These are phyloP conservation scores for Dichomitus squalens DNA, from an alignment of 1,284 basidiomycete species.

Conservation along the genomic window DNA sequence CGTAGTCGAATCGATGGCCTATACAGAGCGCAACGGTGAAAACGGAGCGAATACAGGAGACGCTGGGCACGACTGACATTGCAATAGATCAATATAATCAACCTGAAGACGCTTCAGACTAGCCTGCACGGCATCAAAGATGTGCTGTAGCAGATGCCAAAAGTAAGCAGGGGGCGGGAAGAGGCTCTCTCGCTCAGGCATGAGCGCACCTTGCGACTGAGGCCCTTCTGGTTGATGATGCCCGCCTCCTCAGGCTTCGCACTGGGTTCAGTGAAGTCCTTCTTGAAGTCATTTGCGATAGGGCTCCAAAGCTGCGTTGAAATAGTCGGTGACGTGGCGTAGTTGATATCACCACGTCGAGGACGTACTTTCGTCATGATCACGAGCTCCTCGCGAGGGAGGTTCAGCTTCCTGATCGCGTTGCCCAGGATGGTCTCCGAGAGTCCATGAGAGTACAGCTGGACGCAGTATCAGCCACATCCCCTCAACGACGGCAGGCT, in stretches of 20 bases:
- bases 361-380: slow-evolving; percentile 53
- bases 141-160: slow-evolving; percentile 33
- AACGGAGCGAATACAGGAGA: background rate
- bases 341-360: background rate
- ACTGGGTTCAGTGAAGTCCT: slow-evolving; percentile 35
- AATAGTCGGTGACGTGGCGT: too few species aligned
- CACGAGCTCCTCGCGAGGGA: slow-evolving; percentile 59
- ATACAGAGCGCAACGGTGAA: slow-evolving; percentile 36
- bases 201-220: slow-evolving; percentile 27
- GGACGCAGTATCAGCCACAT: too few species aligned
- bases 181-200: background rate
- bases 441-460: slow-evolving; percentile 43
- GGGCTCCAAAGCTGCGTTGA: slow-evolving; percentile 13
- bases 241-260: slow-evolving; percentile 16
- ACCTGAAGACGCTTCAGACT: slow-evolving; percentile 42
- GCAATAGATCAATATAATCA: slow-evolving; percentile 45
- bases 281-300: slow-evolving; percentile 20
- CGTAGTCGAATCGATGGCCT: slow-evolving; percentile 46
- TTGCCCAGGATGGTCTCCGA: slow-evolving; percentile 60
- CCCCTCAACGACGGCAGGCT: too few species aligned
- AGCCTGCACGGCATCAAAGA: slow-evolving; percentile 44
- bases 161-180: too few species aligned
- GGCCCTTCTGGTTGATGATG: slow-evolving; percentile 30
- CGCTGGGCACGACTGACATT: slow-evolving; percentile 24
- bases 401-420: slow-evolving; percentile 54